A percentile compares a stretch with the other conserved stretches of the same genome.
Evolutionary conservation across 2,329 filamentous ascomycete genomes (phyloP).

Genomic region (Penicillium sp.): DNA sequence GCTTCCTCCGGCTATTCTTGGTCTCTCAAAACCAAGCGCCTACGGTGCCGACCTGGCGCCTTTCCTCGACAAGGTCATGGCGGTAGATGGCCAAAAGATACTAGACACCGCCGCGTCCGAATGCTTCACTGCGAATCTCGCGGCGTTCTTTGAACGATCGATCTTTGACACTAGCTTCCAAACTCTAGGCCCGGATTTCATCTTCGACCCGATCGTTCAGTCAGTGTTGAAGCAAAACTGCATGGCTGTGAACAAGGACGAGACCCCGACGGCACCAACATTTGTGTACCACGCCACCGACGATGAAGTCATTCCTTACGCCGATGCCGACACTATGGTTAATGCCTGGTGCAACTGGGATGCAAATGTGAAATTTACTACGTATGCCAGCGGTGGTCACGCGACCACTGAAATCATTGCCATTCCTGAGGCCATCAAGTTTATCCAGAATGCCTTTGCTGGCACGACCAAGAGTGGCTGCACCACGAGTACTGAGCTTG

Average conservation of each 20-base stretch:
- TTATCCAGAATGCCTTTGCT: constrained; percentile 26
- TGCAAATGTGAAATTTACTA: constrained; percentile 26
- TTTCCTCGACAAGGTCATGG: constrained; percentile 20
- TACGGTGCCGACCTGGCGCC: constrained; percentile 24
- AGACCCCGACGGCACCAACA: constrained; percentile 27
- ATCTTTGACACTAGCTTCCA: constrained; percentile 25
- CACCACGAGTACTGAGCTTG: constrained; percentile 20
- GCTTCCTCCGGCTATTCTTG: constrained; percentile 24
- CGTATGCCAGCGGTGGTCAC: constrained; percentile 25
- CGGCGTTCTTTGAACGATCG: constrained; percentile 19
- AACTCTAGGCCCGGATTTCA: constrained; percentile 16
- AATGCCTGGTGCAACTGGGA: constrained; percentile 25
- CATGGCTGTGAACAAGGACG: constrained; percentile 20
- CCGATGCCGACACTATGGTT: constrained; percentile 17
- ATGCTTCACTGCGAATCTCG: constrained; percentile 20
- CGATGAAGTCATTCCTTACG: constrained; percentile 29
- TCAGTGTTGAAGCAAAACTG: constrained; percentile 16
- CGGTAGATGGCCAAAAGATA: constrained; percentile 15
- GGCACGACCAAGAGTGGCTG: constrained; percentile 23
- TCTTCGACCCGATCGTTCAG: constrained; percentile 16
- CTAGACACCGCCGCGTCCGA: constrained; percentile 16
- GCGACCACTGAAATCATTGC: constrained; percentile 25
- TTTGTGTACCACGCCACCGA: constrained; percentile 28
- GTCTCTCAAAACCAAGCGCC: constrained; percentile 23
- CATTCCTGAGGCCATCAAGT: constrained; percentile 20